These are phyloP conservation scores for Trichocladium uniseriatum DNA, from an alignment of 495 filamentous ascomycete species.

Conservation along the genomic window DNA sequence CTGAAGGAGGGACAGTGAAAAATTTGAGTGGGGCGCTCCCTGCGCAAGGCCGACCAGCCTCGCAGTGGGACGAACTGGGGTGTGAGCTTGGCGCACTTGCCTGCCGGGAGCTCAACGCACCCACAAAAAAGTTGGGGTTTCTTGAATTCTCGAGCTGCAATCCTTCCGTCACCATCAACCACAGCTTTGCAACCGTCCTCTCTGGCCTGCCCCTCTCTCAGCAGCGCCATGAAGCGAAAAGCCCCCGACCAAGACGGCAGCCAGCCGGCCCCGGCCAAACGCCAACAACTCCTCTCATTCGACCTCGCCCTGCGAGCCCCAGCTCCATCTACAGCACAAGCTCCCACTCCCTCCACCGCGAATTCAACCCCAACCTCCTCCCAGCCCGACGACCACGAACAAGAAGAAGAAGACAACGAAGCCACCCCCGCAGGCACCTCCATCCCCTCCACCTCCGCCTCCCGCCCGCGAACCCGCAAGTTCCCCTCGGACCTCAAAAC, in stretches of 20 bases:
- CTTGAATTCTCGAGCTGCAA: neutral
- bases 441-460: conserved; percentile 40
- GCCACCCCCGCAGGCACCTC: conserved; percentile 20
- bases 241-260: neutral
- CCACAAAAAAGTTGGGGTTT: conserved; percentile 22
- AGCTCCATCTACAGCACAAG: too few species aligned
- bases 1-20: conserved; percentile 16
- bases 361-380: conserved; percentile 12
- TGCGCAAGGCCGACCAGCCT: neutral
- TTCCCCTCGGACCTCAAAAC: conserved; percentile 66
- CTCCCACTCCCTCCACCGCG: neutral
- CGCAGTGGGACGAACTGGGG: too few species aligned
- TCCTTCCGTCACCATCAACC: neutral
- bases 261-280: conserved; percentile 1
- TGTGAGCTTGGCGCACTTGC: conserved; percentile 2
- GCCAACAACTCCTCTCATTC: neutral
- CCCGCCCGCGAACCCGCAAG: conserved; percentile 46
- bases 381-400: conserved; percentile 6
- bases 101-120: conserved; percentile 12
- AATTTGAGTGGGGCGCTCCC: conserved; percentile 22
- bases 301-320: neutral
- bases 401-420: neutral
- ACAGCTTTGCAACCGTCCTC: neutral
- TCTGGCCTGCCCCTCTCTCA: neutral
- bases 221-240: conserved; percentile 13